Conservation (phyloP, 139 green algal species). For the Pseudopediastrum boryanum region DNA sequence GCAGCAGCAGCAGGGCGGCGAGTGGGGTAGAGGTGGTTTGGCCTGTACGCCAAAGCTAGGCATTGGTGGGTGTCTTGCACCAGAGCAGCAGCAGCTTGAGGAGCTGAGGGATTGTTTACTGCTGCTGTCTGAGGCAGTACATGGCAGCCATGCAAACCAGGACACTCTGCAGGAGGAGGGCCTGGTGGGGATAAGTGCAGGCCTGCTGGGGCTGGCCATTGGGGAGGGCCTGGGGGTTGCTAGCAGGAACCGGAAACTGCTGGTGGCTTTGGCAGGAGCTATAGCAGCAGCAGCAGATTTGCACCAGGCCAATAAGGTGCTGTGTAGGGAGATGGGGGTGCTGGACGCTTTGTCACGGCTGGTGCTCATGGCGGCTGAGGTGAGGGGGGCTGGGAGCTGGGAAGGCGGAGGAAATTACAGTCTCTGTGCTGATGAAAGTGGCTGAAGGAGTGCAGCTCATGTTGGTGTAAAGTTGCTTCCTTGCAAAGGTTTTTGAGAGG, state of each 20-base stretch:
- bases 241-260: constrained; percentile 22
- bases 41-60: too few relatives aligned
- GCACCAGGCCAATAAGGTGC: constrained; percentile 47
- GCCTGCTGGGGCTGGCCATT: constrained; percentile 5
- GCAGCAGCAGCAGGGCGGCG: not conserved
- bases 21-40: not conserved
- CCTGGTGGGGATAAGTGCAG: constrained; percentile 33
- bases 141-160: constrained; percentile 58
- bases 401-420: not conserved
- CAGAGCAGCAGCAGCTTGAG: constrained; percentile 9
- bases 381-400: not conserved
- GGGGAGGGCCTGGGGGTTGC: constrained; percentile 16
- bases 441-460: too few relatives aligned
- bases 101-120: constrained; percentile 18
- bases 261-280: constrained; percentile 30
- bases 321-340: constrained; percentile 41
- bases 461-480: too few relatives aligned
- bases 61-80: not conserved
- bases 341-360: constrained; percentile 38
- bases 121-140: constrained; percentile 38
- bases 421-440: too few relatives aligned
- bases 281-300: constrained; percentile 50
- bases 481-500: too few relatives aligned
- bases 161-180: constrained; percentile 43
- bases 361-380: constrained; percentile 34